Evolutionary conservation across 2,329 filamentous ascomycete genomes (phyloP).

Genomic region (Pyrenochaeta sp.): DNA sequence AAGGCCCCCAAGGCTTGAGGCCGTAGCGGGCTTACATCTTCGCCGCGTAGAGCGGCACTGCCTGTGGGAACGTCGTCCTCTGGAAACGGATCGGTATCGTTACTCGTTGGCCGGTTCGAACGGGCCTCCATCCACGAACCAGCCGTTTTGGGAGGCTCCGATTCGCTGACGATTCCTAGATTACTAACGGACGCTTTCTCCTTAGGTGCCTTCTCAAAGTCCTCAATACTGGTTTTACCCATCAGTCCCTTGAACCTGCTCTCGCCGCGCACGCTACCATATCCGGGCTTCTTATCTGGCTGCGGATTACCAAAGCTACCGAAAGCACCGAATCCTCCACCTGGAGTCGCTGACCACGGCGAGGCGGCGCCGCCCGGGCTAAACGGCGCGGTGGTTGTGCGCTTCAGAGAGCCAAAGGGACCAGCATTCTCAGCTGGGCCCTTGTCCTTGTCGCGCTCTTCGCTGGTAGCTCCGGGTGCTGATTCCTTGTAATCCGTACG

Average conservation of each 20-base stretch:
- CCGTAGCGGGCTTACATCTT: constrained; percentile 70
- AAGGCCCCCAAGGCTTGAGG: constrained; percentile 56
- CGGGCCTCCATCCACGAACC: constrained; percentile 61
- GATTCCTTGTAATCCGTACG: constrained; percentile 69
- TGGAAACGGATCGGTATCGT: constrained; percentile 77
- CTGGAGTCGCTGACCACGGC: constrained; percentile 68
- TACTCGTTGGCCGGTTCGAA: constrained; percentile 59
- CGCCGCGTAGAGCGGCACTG: constrained; percentile 77
- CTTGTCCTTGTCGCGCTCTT: constrained; percentile 62
- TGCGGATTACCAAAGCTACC: constrained; percentile 77
- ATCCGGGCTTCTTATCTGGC: constrained; percentile 73
- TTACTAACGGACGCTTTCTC: constrained; percentile 64
- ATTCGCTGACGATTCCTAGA: constrained; percentile 63
- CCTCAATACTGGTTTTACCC: constrained; percentile 78
- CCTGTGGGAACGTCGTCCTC: constrained; percentile 72
- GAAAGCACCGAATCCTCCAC: constrained; percentile 79
- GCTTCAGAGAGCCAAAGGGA: constrained; percentile 65
- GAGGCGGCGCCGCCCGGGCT: constrained; percentile 61
- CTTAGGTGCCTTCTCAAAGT: constrained; percentile 60
- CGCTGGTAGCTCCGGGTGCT: constrained; percentile 50
- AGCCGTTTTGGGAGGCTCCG: constrained; percentile 56
- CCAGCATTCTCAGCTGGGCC: constrained; percentile 49
- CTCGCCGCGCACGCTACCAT: constrained; percentile 74
- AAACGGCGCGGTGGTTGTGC: constrained; percentile 64
- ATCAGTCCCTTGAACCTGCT: constrained; percentile 88